Base-by-base conservation (phyloP, 805 yeast species). In the Yarrowia sp. region DNA sequence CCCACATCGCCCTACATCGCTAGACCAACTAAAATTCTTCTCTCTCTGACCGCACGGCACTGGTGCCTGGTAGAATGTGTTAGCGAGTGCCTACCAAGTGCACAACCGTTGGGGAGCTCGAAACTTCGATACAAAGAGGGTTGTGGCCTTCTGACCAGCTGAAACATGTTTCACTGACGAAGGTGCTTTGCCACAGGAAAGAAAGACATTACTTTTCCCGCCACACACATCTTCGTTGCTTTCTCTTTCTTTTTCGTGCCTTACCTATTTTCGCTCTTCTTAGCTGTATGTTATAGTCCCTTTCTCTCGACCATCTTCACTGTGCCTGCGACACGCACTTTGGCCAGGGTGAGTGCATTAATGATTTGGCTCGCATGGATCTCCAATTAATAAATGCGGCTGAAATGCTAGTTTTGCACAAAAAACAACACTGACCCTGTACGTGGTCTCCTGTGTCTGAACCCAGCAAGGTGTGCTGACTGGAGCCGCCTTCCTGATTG, bases 301-400 rank as follows among this genome's bases (percentile, higher is more conserved):
- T 24, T 24, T 24, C 30, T 24, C 3, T 24, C 30, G 30, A 24
- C 30, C 30, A 24, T 24, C 30, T 24, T 24, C 30, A 24, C 30
- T 24, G 8, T 47, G 53, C 38, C n/a, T 34, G 19, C n/a, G 17
- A 19, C 50, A 24, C 34, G 50, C 50, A 46, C 34, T n/a, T 15
- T 5, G 4, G 36, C 38, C 17, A 47, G 20, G 14, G 20, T 47
- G 52, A 47, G 58, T 52, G 58, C 58, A 52, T 52, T 52, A 36
- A 52, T 36, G 33, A 52, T 52, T 52, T 52, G 58, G 34, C 43
- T 52, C 19, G 40, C 55, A 50, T 47, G 43, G 43, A 52, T 52
- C 55, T 49, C 58, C 58, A 36, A 4, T 38, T 19, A 19, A 52
- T 38, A 36, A 38, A 52, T 38, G 58, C 58, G 58, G 58, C 58